Percentiles rank a stretch among this genome's conserved stretches.
Evolutionary conservation across 805 yeast genomes (phyloP).

Genomic region (Yueomyces sp.): DNA sequence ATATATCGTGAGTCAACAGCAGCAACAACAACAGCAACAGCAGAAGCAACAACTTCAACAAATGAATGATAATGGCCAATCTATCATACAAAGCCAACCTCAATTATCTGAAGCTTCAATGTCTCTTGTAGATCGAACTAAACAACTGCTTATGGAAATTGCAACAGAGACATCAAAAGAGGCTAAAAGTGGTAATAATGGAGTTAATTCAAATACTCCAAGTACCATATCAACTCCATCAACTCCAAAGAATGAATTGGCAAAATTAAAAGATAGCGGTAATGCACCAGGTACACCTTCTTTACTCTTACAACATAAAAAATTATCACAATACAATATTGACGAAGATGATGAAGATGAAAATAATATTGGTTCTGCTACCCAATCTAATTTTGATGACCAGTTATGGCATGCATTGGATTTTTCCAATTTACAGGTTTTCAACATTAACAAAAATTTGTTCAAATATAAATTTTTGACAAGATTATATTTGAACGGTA

Average conservation of each 20-base stretch:
- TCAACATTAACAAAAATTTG: conserved; percentile 54
- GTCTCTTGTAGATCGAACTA: conserved; percentile 22
- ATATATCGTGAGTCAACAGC: conserved; percentile 17
- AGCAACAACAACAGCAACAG: conserved; percentile 5
- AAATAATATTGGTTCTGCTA: conserved; percentile 9
- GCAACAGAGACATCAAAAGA: conserved; percentile 9
- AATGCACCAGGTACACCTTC: conserved; percentile 16
- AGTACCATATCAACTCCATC: conserved; percentile 18
- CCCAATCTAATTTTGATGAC: conserved; percentile 30
- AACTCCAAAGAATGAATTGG: conserved; percentile 19
- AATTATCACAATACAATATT: conserved; percentile 27
- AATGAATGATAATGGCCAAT: conserved; percentile 1
- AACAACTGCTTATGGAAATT: conserved; percentile 21
- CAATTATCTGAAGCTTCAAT: conserved; percentile 18
- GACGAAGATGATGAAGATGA: conserved; percentile 44
- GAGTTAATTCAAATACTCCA: neutral
- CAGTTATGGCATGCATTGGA: conserved; percentile 94
- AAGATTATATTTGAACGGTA: conserved; percentile 77
- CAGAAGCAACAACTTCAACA: conserved; percentile 3
- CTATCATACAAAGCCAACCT: conserved; percentile 5
- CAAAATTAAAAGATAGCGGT: conserved; percentile 8
- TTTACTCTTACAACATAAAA: conserved; percentile 27
- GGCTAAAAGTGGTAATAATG: neutral
- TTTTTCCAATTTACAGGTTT: conserved; percentile 76
- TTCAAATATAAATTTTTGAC: conserved; percentile 77